phyloP scores from a whole-genome alignment of 257 asterid genomes.

The Scutellaria barbata region DNA sequence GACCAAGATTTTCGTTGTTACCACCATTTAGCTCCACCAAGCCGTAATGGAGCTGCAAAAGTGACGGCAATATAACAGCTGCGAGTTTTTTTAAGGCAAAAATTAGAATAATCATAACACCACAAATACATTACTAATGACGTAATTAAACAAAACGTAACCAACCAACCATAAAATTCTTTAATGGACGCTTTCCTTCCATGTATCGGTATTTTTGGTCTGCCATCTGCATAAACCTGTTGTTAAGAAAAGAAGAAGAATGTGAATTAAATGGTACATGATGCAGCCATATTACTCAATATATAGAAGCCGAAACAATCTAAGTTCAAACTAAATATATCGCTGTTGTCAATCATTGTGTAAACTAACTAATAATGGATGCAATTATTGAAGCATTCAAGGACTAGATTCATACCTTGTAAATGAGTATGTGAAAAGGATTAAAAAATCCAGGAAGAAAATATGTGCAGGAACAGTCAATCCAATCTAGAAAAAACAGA shows the following conservation, averaged over 20 bases:
- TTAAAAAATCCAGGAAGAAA: constrained; percentile 57
- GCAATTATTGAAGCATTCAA: not conserved
- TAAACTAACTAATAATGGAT: constrained; percentile 6
- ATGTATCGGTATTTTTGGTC: constrained; percentile 60
- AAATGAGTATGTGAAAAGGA: constrained; percentile 70
- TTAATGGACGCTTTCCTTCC: constrained; percentile 78
- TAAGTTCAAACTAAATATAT: not conserved
- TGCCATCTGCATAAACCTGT: constrained; percentile 79
- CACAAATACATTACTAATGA: not conserved
- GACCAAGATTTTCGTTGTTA: constrained; percentile 38
- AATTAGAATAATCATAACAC: not conserved
- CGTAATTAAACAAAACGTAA: not conserved
- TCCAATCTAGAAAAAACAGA: constrained; percentile 73
- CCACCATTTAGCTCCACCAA: constrained; percentile 48
- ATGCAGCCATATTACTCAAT: not conserved
- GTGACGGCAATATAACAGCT: constrained; percentile 88
- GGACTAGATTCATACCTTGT: constrained; percentile 54
- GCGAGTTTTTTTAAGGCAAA: constrained; percentile 36
- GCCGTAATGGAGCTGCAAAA: constrained; percentile 70
- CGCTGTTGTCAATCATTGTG: not conserved
- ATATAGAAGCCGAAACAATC: not conserved
- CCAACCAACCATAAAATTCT: constrained; percentile 81
- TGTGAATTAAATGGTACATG: not conserved
- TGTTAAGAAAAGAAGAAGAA: constrained; percentile 26
- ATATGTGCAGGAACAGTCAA: constrained; percentile 72